These are phyloP conservation scores for Cyphellophora europaea DNA, from an alignment of 2,329 filamentous ascomycete genomes.

Conservation along the genomic window DNA sequence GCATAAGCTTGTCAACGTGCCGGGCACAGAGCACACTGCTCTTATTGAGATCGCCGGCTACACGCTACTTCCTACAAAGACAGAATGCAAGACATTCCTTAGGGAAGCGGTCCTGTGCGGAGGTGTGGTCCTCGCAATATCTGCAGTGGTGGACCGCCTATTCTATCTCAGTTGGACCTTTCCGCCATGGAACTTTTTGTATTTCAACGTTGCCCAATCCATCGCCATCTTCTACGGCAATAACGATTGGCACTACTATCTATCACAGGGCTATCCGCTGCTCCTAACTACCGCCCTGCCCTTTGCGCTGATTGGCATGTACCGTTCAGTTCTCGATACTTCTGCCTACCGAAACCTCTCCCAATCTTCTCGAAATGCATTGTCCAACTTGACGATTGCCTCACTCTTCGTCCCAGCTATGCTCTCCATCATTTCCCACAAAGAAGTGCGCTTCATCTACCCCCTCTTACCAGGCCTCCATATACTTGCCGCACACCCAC, in stretches of 20 bases:
- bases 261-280: slow-evolving; percentile 80
- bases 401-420: slow-evolving; percentile 50
- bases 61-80: slow-evolving; percentile 2
- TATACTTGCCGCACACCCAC: slow-evolving; percentile 61
- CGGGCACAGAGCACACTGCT: background rate
- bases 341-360: slow-evolving; percentile 8
- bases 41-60: too few relatives aligned
- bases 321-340: slow-evolving; percentile 33
- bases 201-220: slow-evolving; percentile 83
- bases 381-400: slow-evolving; percentile 48
- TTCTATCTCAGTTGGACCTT: slow-evolving; percentile 86
- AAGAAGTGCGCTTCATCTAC: slow-evolving; percentile 95
- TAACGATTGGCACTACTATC: slow-evolving; percentile 88
- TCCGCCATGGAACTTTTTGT: slow-evolving; percentile 74
- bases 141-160: slow-evolving; percentile 58
- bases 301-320: slow-evolving; percentile 60
- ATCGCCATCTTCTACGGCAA: slow-evolving; percentile 86
- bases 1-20: background rate
- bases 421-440: slow-evolving; percentile 79
- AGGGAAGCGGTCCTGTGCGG: slow-evolving; percentile 57
- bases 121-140: slow-evolving; percentile 52
- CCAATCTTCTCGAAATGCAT: slow-evolving; percentile 12
- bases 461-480: slow-evolving; percentile 82
- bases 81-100: slow-evolving; percentile 31
- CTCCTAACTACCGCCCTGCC: slow-evolving; percentile 76